Conservation (phyloP, 2,329 filamentous ascomycete species). For the Didymella sp. region DNA sequence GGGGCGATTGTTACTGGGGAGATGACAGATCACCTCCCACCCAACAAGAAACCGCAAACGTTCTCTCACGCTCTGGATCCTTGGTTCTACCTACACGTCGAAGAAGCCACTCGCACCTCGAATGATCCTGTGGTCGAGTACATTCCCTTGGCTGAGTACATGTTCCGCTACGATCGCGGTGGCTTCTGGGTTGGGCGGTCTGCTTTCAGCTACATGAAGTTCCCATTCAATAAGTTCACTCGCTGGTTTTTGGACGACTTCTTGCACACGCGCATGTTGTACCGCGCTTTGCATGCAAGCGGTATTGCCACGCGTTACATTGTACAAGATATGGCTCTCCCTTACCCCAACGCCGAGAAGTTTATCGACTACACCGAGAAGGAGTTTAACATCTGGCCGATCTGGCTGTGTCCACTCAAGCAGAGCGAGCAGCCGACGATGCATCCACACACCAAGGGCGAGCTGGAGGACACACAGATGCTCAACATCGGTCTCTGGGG, state of each 20-base stretch:
- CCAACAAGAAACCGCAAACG: slow-evolving; percentile 38
- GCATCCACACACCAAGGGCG: slow-evolving; percentile 44
- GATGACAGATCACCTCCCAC: slow-evolving; percentile 49
- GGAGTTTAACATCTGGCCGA: slow-evolving; percentile 54
- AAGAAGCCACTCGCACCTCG: slow-evolving; percentile 48
- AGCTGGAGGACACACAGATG: slow-evolving; percentile 47
- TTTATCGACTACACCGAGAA: slow-evolving; percentile 55
- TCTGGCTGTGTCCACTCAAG: slow-evolving; percentile 58
- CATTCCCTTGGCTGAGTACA: slow-evolving; percentile 69
- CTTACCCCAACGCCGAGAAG: slow-evolving; percentile 51
- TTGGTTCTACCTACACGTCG: slow-evolving; percentile 61
- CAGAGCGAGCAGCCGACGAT: slow-evolving; percentile 44
- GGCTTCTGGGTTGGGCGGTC: slow-evolving; percentile 72
- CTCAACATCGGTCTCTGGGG: slow-evolving; percentile 76
- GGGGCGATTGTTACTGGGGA: slow-evolving; percentile 56
- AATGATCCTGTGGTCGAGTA: slow-evolving; percentile 57
- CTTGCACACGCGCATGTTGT: slow-evolving; percentile 69
- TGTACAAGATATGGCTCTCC: slow-evolving; percentile 67
- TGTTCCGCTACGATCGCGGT: slow-evolving; percentile 74
- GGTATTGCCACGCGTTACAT: slow-evolving; percentile 67
- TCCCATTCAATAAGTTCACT: slow-evolving; percentile 69
- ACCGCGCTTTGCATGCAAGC: slow-evolving; percentile 68
- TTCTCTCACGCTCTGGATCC: slow-evolving; percentile 56
- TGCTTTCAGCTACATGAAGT: slow-evolving; percentile 69
- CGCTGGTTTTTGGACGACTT: slow-evolving; percentile 68